phyloP scores from a whole-genome alignment of 306 rosid species.

The Crotalaria pallida region DNA sequence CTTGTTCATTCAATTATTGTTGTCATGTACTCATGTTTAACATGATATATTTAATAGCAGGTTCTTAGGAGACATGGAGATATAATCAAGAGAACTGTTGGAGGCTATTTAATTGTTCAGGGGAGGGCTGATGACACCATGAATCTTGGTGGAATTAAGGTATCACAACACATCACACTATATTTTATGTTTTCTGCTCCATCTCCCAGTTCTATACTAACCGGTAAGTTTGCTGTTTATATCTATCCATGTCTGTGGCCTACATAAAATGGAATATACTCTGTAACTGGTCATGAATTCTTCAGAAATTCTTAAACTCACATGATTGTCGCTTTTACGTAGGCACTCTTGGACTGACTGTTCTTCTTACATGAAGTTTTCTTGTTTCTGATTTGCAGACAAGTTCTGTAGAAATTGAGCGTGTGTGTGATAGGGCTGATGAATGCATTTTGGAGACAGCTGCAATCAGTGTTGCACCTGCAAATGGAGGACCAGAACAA shows the following conservation, averaged over 20 bases:
- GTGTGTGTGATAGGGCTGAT: conserved; percentile 62
- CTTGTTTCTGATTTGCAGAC: conserved; percentile 39
- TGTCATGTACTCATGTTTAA: background rate
- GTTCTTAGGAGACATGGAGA: conserved; percentile 86
- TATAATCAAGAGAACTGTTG: conserved; percentile 56
- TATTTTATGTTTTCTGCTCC: background rate
- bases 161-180: conserved; percentile 4
- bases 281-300: background rate
- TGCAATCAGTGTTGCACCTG: conserved; percentile 60
- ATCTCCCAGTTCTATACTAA: background rate
- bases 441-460: conserved; percentile 73
- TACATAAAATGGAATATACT: background rate
- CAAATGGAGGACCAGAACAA: conserved; percentile 75
- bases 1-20: background rate
- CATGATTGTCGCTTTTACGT: background rate
- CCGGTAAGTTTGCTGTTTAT: background rate
- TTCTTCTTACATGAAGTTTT: conserved; percentile 6
- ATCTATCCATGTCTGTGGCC: conserved; percentile 8
- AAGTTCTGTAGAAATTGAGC: conserved; percentile 81
- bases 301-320: background rate
- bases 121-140: conserved; percentile 95
- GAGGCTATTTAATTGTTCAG: conserved; percentile 63
- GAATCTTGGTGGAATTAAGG: conserved; percentile 97
- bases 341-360: background rate
- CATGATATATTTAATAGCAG: conserved; percentile 30